Conservation (phyloP, 129 eudicot species). For the Glebionis coronaria region DNA sequence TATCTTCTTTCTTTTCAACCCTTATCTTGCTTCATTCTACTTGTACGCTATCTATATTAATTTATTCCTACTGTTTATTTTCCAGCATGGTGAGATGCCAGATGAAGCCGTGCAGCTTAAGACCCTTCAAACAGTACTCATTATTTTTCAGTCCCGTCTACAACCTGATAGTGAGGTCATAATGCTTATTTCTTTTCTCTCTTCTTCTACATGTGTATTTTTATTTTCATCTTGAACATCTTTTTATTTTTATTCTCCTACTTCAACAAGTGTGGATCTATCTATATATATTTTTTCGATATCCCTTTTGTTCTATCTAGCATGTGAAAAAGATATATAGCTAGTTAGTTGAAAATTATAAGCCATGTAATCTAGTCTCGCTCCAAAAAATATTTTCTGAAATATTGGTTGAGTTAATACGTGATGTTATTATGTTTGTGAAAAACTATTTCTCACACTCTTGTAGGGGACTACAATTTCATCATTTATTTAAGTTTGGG, state of each 20-base stretch:
- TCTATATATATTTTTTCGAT: too few relatives aligned
- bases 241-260: too few relatives aligned
- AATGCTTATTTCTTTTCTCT: neutral
- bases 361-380: neutral
- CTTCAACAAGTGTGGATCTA: too few relatives aligned
- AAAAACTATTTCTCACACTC: neutral
- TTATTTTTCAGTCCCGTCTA: slow-evolving; percentile 87
- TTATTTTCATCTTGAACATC: too few relatives aligned
- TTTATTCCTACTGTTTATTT: slow-evolving; percentile 20
- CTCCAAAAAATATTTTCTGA: neutral
- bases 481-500: too few relatives aligned
- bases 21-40: neutral
- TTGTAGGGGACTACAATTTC: too few relatives aligned
- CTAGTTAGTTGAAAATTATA: too few relatives aligned
- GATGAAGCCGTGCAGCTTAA: slow-evolving; percentile 91
- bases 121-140: slow-evolving; percentile 91
- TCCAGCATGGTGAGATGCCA: slow-evolving; percentile 94
- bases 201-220: too few relatives aligned
- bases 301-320: too few relatives aligned
- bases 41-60: slow-evolving; percentile 13
- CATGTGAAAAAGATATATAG: too few relatives aligned
- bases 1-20: slow-evolving; percentile 4
- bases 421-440: neutral
- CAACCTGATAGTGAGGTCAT: slow-evolving; percentile 92
- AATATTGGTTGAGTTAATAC: neutral